Conservation (phyloP, 306 rosid genomes). For the Hippophae tibetana region DNA sequence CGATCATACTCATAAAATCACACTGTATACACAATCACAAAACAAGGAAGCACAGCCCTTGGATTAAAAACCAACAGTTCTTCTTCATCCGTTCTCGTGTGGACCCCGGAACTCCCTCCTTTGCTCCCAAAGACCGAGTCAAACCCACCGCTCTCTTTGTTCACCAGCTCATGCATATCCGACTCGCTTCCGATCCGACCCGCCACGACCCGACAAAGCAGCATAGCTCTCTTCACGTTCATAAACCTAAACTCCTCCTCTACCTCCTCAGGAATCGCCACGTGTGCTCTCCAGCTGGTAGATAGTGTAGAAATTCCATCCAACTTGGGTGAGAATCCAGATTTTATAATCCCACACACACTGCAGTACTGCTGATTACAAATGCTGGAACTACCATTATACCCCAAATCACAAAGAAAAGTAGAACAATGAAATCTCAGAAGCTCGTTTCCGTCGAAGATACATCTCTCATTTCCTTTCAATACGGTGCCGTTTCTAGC, state of each 20-base stretch:
- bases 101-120: constrained; percentile 40
- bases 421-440: constrained; percentile 89
- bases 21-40: constrained; percentile 74
- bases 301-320: constrained; percentile 91
- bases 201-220: constrained; percentile 79
- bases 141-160: constrained; percentile 53
- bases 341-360: constrained; percentile 69
- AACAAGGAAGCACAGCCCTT: constrained; percentile 97
- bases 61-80: constrained; percentile 87
- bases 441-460: constrained; percentile 90
- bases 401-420: constrained; percentile 71
- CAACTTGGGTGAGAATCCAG: constrained; percentile 83
- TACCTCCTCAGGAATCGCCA: constrained; percentile 69
- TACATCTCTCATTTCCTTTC: constrained; percentile 65
- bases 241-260: constrained; percentile 74
- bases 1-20: constrained; percentile 19
- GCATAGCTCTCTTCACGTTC: constrained; percentile 88
- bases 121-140: constrained; percentile 64
- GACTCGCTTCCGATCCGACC: constrained; percentile 72
- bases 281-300: constrained; percentile 76
- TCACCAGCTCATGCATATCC: constrained; percentile 22
- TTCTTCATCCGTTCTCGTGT: constrained; percentile 59
- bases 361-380: constrained; percentile 75
- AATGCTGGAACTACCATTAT: constrained; percentile 49
- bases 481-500: constrained; percentile 32